These are phyloP conservation scores for Ceratocystis alfenasii DNA, from an alignment of 2,329 filamentous ascomycete genomes.

Conservation along the genomic window DNA sequence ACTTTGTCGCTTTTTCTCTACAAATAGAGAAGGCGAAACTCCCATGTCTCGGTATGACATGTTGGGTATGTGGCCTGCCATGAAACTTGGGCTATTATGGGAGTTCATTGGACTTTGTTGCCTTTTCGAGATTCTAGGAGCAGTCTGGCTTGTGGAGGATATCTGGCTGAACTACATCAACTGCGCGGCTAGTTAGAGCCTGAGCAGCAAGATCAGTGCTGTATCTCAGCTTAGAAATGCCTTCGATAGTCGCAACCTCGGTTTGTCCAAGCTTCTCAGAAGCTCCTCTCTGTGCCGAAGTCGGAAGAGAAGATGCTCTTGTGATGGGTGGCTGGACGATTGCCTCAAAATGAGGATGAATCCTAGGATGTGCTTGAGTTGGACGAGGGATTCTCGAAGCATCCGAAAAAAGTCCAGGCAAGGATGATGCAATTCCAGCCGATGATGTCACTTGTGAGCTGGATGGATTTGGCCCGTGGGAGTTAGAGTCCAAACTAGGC, in stretches of 20 bases:
- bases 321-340: not conserved
- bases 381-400: conserved; percentile 6
- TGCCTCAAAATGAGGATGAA: not conserved
- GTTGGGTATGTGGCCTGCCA: not conserved
- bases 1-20: conserved; percentile 18
- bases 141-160: not conserved
- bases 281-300: not conserved
- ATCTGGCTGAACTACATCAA: not conserved
- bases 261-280: not conserved
- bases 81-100: not conserved
- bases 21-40: conserved; percentile 12
- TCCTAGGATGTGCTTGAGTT: not conserved
- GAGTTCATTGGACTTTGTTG: not conserved
- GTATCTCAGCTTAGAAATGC: not conserved
- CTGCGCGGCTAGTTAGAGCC: not conserved
- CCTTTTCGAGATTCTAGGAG: not conserved
- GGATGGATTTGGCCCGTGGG: not conserved
- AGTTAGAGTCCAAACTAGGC: not conserved
- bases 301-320: conserved; percentile 1
- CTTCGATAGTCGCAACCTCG: not conserved
- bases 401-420: not conserved
- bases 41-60: conserved; percentile 10
- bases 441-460: not conserved
- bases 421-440: not conserved
- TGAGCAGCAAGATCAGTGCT: conserved; percentile 1